Conservation (phyloP, 164 flowering plant species). For the Vitis cinerea region DNA sequence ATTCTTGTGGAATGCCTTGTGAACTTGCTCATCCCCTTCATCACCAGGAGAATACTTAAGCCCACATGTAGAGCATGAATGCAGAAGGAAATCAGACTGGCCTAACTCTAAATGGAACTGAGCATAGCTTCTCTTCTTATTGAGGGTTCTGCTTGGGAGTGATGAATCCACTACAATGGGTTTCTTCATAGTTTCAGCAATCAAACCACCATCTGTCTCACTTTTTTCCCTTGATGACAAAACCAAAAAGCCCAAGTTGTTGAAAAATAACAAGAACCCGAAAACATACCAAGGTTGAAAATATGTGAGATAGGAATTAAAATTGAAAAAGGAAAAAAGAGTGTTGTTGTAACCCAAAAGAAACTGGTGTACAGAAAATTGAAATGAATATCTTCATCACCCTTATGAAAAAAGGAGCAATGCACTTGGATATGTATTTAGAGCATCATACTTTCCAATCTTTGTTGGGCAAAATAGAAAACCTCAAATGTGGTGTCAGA, state of each 20-base stretch:
- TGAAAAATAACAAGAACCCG: neutral
- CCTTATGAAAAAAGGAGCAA: too few species aligned
- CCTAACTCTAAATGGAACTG: slow-evolving; percentile 84
- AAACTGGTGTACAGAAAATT: too few species aligned
- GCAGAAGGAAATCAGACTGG: slow-evolving; percentile 83
- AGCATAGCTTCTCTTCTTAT: slow-evolving; percentile 85
- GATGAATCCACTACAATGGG: slow-evolving; percentile 14
- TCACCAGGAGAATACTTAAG: slow-evolving; percentile 69
- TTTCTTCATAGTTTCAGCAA: slow-evolving; percentile 1
- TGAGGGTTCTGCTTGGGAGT: slow-evolving; percentile 28
- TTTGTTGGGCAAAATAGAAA: too few species aligned
- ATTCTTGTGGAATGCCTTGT: slow-evolving; percentile 65
- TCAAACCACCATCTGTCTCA: slow-evolving; percentile 4
- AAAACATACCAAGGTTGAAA: neutral
- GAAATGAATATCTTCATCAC: too few species aligned
- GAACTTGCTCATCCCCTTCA: slow-evolving; percentile 66
- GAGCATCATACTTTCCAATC: too few species aligned
- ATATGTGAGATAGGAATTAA: too few species aligned
- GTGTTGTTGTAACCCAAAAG: too few species aligned
- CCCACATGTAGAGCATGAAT: slow-evolving; percentile 60
- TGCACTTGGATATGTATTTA: too few species aligned
- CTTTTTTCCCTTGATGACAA: slow-evolving; percentile 9
- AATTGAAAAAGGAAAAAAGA: too few species aligned
- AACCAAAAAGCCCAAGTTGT: neutral
- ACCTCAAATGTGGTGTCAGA: too few species aligned